A percentile compares a stretch with the other conserved stretches of the same genome.
phyloP scores from a whole-genome alignment of 192 early-diverging fungal species.

The Entomortierella lignicola region DNA sequence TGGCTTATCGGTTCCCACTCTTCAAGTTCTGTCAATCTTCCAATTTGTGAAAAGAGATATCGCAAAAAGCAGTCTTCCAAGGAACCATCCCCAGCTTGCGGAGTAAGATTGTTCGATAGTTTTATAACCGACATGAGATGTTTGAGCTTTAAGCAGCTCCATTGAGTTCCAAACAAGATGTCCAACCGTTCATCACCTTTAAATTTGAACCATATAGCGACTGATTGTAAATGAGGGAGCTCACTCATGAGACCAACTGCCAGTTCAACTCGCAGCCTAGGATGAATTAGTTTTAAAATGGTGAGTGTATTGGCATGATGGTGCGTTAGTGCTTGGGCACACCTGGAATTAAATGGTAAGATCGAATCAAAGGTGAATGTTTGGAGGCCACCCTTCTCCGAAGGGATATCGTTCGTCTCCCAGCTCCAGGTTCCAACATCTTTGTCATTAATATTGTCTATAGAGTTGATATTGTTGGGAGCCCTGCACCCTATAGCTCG shows the following conservation, averaged over 20 bases:
- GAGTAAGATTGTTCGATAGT: no score
- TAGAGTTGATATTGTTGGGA: no score
- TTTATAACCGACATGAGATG: not conserved
- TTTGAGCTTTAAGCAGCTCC: not conserved
- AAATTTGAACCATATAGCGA: not conserved
- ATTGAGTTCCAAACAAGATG: not conserved
- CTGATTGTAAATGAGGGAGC: not conserved
- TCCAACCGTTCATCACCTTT: not conserved
- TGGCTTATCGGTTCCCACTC: not conserved
- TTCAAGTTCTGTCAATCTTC: not conserved
- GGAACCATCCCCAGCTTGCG: not conserved
- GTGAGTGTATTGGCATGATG: not conserved
- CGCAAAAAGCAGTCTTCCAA: not conserved
- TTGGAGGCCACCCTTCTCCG: not conserved
- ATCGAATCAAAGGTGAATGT: not conserved
- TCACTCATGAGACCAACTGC: not conserved
- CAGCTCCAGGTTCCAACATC: no score
- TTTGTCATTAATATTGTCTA: no score
- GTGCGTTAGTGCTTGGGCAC: not conserved
- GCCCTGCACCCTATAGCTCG: no score
- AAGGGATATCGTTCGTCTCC: not conserved
- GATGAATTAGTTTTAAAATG: not conserved
- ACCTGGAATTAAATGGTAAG: not conserved
- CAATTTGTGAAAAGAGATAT: slow-evolving; percentile 10
- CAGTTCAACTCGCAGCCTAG: not conserved